Conservation (phyloP, 495 filamentous ascomycete species). For the Talaromyces nanjingensis region DNA sequence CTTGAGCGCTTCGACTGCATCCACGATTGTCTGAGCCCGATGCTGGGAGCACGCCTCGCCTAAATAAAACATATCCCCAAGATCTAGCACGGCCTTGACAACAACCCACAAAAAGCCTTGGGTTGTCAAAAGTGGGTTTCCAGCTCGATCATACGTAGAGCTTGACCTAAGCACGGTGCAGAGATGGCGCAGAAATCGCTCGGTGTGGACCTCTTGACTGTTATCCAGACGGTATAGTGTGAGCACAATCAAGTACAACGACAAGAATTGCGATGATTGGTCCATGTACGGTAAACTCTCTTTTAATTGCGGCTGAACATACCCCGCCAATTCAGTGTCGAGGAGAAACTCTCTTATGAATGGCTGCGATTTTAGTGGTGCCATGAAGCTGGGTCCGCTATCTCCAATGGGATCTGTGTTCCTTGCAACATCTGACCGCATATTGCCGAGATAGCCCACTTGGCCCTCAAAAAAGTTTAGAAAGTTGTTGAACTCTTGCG, state of each 20-base stretch:
- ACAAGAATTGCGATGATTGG: not conserved
- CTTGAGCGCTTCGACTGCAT: constrained; percentile 1
- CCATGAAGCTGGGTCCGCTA: not conserved
- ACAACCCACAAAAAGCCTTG: constrained; percentile 2
- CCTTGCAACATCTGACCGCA: not conserved
- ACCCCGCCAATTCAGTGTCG: not conserved
- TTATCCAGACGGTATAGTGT: not conserved
- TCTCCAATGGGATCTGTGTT: not conserved
- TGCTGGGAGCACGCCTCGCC: not conserved
- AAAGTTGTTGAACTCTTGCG: not conserved
- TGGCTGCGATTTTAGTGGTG: not conserved
- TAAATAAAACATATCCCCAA: not conserved
- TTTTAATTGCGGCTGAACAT: not conserved
- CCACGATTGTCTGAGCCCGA: not conserved
- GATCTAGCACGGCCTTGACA: not conserved
- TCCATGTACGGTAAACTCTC: not conserved
- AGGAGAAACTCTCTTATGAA: not conserved
- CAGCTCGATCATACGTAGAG: constrained; percentile 1
- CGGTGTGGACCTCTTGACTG: not conserved
- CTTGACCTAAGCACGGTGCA: not conserved
- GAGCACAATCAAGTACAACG: not conserved
- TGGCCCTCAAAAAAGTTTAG: not conserved
- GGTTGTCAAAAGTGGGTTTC: constrained; percentile 1
- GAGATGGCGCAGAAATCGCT: not conserved
- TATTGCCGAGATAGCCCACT: not conserved